Conservation (phyloP, 148 eudicot species). For the Beta vulgaris region DNA sequence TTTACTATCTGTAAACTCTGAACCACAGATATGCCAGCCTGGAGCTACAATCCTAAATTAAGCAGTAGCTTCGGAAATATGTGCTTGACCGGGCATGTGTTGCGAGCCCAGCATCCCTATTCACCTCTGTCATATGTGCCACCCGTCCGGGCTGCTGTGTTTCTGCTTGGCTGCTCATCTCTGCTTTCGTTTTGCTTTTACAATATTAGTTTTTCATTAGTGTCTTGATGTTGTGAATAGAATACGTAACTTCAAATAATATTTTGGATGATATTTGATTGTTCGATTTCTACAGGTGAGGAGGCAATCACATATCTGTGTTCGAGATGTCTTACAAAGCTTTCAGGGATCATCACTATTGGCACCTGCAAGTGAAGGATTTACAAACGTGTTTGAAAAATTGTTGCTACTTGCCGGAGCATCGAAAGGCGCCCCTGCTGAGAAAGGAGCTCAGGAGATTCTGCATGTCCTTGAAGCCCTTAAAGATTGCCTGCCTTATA, state of each 20-base stretch:
- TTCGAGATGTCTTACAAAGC: slow-evolving; percentile 60
- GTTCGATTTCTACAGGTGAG: slow-evolving; percentile 50
- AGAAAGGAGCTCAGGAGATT: slow-evolving; percentile 84
- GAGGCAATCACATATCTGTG: slow-evolving; percentile 57
- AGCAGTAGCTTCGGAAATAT: too few species aligned
- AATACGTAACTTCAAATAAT: background rate
- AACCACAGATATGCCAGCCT: too few species aligned
- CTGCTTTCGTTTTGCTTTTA: too few species aligned
- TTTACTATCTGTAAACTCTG: too few species aligned
- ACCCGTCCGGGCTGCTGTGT: too few species aligned
- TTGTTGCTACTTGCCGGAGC: slow-evolving; percentile 70
- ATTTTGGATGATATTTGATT: slow-evolving; percentile 6
- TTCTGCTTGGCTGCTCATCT: too few species aligned
- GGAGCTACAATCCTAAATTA: too few species aligned
- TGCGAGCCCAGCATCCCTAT: too few species aligned
- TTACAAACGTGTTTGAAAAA: slow-evolving; percentile 62
- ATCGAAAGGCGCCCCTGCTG: slow-evolving; percentile 51
- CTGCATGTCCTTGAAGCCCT: slow-evolving; percentile 75
- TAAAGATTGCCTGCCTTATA: slow-evolving; percentile 66
- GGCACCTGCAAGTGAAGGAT: slow-evolving; percentile 77
- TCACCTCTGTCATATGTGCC: too few species aligned
- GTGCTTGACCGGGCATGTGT: too few species aligned
- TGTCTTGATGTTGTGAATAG: background rate
- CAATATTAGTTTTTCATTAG: background rate
- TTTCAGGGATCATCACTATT: slow-evolving; percentile 55